A percentile compares a stretch with the other conserved stretches of the same genome.
Evolutionary conservation across 2,329 filamentous ascomycete genomes (phyloP).

Genomic region (Calonectria pauciramosa): DNA sequence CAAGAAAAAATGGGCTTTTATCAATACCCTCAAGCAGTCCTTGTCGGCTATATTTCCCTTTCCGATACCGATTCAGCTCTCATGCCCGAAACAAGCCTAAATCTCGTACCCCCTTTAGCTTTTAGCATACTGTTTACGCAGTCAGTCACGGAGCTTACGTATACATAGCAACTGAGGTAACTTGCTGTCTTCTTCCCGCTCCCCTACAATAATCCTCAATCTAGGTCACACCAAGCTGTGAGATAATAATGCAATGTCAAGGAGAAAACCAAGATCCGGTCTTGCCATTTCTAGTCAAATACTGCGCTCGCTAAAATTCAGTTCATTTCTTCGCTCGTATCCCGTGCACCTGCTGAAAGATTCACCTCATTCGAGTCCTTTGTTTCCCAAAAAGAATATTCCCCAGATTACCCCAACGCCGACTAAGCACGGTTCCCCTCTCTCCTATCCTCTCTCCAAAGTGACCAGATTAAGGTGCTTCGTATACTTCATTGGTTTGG

Average conservation of each 20-base stretch:
- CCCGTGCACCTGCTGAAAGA: not conserved
- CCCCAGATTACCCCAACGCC: not conserved
- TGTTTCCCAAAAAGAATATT: not conserved
- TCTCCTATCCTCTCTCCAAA: not conserved
- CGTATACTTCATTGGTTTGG: not conserved
- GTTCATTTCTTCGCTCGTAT: not conserved
- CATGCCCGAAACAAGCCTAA: too few relatives aligned
- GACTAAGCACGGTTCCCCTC: not conserved
- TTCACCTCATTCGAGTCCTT: not conserved
- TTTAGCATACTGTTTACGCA: not conserved
- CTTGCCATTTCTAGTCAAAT: not conserved
- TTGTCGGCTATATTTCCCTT: too few relatives aligned
- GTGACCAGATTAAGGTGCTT: not conserved
- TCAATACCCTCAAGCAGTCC: too few relatives aligned
- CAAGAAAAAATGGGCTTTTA: too few relatives aligned
- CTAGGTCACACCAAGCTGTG: not conserved
- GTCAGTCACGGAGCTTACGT: not conserved
- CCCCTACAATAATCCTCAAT: not conserved
- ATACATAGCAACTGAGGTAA: not conserved
- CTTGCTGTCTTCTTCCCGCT: not conserved
- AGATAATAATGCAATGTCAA: not conserved
- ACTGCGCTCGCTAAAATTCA: not conserved
- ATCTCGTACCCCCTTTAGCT: too few relatives aligned
- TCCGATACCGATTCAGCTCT: too few relatives aligned
- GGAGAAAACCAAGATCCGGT: not conserved